These are phyloP conservation scores for Klebsormidium nitens DNA, from an alignment of 139 green algal species.

Conservation along the genomic window DNA sequence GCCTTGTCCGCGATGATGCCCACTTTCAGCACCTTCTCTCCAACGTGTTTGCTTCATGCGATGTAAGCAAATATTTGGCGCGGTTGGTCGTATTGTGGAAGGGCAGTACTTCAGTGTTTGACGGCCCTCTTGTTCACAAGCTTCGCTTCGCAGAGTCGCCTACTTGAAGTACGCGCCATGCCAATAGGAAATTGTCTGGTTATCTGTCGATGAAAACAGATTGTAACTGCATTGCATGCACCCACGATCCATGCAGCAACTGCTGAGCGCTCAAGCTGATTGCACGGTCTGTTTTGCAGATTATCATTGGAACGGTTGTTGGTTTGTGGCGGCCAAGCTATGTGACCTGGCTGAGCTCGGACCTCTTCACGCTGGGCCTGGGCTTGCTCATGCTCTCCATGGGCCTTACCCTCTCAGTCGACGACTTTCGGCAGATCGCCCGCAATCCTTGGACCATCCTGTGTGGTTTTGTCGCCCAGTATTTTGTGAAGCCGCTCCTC, in stretches of 20 bases:
- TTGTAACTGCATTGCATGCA: background rate
- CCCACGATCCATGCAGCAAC: background rate
- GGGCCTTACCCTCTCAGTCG: conserved; percentile 72
- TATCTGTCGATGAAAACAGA: background rate
- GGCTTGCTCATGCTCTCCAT: conserved; percentile 80
- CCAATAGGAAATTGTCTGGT: background rate
- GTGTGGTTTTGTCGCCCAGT: conserved; percentile 23
- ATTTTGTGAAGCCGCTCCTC: conserved; percentile 24
- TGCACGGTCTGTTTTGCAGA: conserved; percentile 1
- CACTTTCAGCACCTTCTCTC: background rate
- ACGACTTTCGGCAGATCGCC: conserved; percentile 64
- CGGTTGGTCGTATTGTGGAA: conserved; percentile 6
- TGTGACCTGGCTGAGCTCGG: conserved; percentile 59
- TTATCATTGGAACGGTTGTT: conserved; percentile 47
- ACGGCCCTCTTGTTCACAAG: background rate
- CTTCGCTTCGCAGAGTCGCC: background rate
- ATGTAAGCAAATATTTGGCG: background rate
- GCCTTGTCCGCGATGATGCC: background rate
- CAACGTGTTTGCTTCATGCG: background rate
- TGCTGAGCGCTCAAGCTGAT: too few relatives aligned
- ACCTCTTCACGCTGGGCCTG: conserved; percentile 63
- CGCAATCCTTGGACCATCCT: conserved; percentile 59
- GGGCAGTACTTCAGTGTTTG: conserved; percentile 1
- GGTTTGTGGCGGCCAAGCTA: conserved; percentile 14
- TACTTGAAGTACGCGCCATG: background rate